phyloP scores from a whole-genome alignment of 345 rosid species.

The Nasturtium officinale region DNA sequence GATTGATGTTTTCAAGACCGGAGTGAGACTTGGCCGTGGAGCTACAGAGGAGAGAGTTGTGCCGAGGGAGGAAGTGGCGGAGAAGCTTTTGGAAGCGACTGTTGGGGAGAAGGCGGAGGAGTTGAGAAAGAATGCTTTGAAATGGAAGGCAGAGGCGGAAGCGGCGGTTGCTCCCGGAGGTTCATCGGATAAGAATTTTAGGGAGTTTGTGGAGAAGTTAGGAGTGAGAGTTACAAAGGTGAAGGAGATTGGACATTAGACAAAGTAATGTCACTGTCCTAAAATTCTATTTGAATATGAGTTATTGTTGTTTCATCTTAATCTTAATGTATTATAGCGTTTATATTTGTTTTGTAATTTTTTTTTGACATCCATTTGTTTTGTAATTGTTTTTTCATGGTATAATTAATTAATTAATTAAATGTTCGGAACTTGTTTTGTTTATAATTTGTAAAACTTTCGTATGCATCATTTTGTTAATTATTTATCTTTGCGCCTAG shows the following conservation, averaged over 20 bases:
- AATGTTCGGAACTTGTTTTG: not conserved
- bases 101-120: slow-evolving; percentile 57
- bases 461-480: not conserved
- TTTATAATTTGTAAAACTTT: not conserved
- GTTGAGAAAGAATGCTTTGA: slow-evolving; percentile 54
- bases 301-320: not conserved
- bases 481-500: too few relatives aligned
- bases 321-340: not conserved
- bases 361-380: too few relatives aligned
- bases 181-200: slow-evolving; percentile 62
- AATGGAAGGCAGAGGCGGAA: slow-evolving; percentile 63
- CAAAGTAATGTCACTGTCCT: not conserved
- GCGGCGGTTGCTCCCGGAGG: slow-evolving; percentile 71
- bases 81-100: slow-evolving; percentile 62
- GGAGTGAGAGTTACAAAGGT: not conserved
- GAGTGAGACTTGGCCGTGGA: slow-evolving; percentile 71
- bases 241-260: not conserved
- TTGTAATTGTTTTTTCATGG: not conserved
- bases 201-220: slow-evolving; percentile 60
- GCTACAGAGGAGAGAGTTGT: slow-evolving; percentile 54
- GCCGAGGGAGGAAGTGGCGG: slow-evolving; percentile 61
- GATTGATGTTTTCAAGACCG: slow-evolving; percentile 60
- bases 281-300: not conserved
- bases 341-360: not conserved
- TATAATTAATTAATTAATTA: not conserved